Conservation (phyloP, 345 rosid species). For the Melaleuca quinquenervia region DNA sequence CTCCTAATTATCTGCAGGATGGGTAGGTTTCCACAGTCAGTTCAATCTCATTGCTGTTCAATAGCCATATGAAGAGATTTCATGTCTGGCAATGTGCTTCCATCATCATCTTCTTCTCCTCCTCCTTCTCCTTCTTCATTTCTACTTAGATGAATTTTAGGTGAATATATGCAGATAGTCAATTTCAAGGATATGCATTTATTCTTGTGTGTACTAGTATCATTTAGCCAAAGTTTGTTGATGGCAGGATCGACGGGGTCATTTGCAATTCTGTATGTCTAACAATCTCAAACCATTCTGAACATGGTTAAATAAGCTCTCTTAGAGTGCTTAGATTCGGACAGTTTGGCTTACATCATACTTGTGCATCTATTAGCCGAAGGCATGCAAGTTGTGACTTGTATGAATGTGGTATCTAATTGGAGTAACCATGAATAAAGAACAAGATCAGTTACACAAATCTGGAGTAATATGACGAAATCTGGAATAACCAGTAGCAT, state of each 20-base stretch:
- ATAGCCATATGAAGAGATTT: not conserved
- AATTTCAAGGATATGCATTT: not conserved
- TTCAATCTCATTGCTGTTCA: not conserved
- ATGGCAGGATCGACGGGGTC: not conserved
- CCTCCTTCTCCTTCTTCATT: not conserved
- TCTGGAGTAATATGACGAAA: not conserved
- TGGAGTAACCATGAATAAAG: not conserved
- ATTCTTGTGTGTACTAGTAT: not conserved
- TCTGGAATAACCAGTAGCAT: not conserved
- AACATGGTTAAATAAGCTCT: not conserved
- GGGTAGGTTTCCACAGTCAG: constrained; percentile 36
- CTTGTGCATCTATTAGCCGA: not conserved
- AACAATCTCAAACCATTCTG: not conserved
- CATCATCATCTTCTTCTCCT: not conserved
- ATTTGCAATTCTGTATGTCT: not conserved
- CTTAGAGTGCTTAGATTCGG: not conserved
- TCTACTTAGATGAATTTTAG: not conserved
- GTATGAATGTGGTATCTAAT: not conserved
- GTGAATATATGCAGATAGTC: not conserved
- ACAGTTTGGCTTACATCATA: not conserved
- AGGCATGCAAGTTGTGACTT: not conserved
- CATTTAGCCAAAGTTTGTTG: not conserved
- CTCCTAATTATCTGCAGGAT: constrained; percentile 39
- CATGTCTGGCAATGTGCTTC: not conserved
- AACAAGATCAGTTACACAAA: not conserved